Base-by-base conservation (phyloP, 2,329 filamentous ascomycete species). In the Calonectria multiphialidica region DNA sequence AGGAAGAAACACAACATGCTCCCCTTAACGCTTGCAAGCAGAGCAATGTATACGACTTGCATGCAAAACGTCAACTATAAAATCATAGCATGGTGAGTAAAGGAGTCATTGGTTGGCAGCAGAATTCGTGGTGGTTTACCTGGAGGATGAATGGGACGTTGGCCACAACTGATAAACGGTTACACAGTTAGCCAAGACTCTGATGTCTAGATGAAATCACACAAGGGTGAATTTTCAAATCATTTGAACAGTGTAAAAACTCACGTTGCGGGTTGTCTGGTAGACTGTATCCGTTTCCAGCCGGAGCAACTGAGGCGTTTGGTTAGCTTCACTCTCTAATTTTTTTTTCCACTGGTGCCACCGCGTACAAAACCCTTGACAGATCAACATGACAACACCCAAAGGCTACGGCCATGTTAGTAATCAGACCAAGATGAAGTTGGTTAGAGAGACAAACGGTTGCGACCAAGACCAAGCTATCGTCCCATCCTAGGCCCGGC, bases 401-500 rank as follows among this genome's bases (percentile, higher is more conserved):
- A 80, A 28, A 15, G 79, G 79, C 79, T 80, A 9, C 2, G 15
- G 25, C 1, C 47, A n/a, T 4, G 59, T 79, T 23, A 78, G 75
- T 30, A 35, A 40, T n/a, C 5, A 18, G 2, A 37, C 16, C 28
- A 3, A 25, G 5, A 2, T 12, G 12, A n/a, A 5, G 2, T 13
- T 33, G n/a, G 9, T 16, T 9, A 25, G 12, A 15, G 10, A 10
- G 16, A 77, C 78, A 6, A 70, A 80, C 79, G 70, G 73, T 75
- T 16, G 76, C 71, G 12, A 81, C 57, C 16, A 83, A 71, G 28
- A 83, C 77, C 12, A 83, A 71, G 5, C 57, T 71, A 74, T 83
- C 82, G 66, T 83, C 82, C 77, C 76, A 80, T 28, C 82, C 81
- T 13, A 83, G 69, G 0, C 82, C 82, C 8, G 82, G 80, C 1